These are phyloP conservation scores for Inonotus hispidus DNA, from an alignment of 1,284 basidiomycete genomes.

Conservation along the genomic window DNA sequence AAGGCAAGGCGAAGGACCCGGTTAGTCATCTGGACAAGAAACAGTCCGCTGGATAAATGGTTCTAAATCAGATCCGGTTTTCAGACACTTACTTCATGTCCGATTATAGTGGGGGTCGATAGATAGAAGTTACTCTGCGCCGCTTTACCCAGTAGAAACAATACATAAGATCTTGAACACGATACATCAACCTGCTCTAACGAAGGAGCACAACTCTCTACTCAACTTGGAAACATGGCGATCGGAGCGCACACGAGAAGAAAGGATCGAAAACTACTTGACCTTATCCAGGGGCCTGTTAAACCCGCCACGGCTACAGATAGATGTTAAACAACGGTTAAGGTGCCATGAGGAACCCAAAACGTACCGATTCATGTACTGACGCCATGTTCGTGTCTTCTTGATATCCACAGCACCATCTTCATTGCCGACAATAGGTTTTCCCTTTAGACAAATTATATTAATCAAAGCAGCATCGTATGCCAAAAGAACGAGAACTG, in stretches of 20 bases:
- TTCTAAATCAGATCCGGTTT: no score
- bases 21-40: no score
- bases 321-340: slow-evolving; percentile 11
- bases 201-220: not conserved
- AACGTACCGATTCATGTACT: slow-evolving; percentile 85
- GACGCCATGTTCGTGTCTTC: slow-evolving; percentile 91
- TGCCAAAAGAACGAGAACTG: not conserved
- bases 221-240: not conserved
- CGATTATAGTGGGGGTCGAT: no score
- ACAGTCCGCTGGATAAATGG: no score
- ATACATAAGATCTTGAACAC: no score
- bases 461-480: slow-evolving; percentile 5
- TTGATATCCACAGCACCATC: slow-evolving; percentile 73
- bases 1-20: no score
- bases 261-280: slow-evolving; percentile 37
- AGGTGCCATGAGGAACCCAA: not conserved
- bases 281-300: slow-evolving; percentile 78
- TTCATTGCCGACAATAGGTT: slow-evolving; percentile 77
- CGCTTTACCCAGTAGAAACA: no score
- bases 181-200: not conserved
- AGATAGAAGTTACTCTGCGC: no score
- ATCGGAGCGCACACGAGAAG: not conserved
- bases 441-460: slow-evolving; percentile 48
- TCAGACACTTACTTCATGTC: no score
- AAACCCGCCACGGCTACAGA: slow-evolving; percentile 78